Evolutionary conservation across 768 basidiomycete genomes (phyloP).

Genomic region (Flagelloscypha sp.): DNA sequence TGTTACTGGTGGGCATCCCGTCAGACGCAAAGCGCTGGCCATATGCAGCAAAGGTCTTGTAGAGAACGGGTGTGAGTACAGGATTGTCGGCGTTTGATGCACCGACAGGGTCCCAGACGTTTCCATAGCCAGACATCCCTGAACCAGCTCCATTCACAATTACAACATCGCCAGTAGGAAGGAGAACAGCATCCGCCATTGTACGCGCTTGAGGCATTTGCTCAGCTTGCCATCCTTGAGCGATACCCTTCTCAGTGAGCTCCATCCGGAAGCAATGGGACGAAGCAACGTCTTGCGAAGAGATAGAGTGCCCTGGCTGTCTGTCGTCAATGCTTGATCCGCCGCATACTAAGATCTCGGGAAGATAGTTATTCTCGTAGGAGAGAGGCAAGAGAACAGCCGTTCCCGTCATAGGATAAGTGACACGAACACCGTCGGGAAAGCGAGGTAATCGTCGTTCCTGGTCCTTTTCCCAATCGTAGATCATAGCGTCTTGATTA

Average conservation of each 20-base stretch:
- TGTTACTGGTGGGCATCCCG: constrained; percentile 55
- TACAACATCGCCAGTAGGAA: constrained; percentile 67
- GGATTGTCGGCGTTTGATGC: constrained; percentile 74
- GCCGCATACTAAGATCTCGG: constrained; percentile 71
- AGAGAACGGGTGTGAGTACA: constrained; percentile 60
- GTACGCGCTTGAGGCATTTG: constrained; percentile 64
- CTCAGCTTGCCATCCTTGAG: constrained; percentile 66
- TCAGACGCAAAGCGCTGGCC: constrained; percentile 51
- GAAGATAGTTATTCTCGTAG: constrained; percentile 50
- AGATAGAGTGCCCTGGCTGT: constrained; percentile 51
- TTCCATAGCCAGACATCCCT: constrained; percentile 74
- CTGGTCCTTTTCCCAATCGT: constrained; percentile 59
- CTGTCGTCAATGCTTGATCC: constrained; percentile 62
- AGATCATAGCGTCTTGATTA: constrained; percentile 72
- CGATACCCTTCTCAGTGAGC: constrained; percentile 56
- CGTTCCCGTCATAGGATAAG: constrained; percentile 77
- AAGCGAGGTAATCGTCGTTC: constrained; percentile 58
- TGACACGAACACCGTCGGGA: constrained; percentile 73
- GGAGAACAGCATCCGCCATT: constrained; percentile 76
- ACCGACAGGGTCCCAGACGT: constrained; percentile 61
- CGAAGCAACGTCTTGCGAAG: constrained; percentile 67
- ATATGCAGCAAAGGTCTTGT: constrained; percentile 44
- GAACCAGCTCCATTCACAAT: constrained; percentile 70
- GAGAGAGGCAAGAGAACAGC: constrained; percentile 66
- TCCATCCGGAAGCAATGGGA: constrained; percentile 64